Percentiles rank a stretch among this genome's conserved stretches.
phyloP scores from a whole-genome alignment of 805 yeast genomes.

The Yamadazyma sp. region DNA sequence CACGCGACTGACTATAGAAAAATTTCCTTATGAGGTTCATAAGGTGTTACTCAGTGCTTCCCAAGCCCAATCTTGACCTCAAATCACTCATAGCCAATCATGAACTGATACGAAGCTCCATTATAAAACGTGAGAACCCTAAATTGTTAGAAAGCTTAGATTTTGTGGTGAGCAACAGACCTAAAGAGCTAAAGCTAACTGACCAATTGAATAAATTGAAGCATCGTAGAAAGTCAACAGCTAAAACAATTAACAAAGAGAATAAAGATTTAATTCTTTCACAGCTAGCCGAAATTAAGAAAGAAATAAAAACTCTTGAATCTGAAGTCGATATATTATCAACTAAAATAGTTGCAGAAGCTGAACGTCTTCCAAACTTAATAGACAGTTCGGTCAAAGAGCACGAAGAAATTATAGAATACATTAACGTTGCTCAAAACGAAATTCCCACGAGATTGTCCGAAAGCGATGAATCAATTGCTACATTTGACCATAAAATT shows the following conservation, averaged over 20 bases:
- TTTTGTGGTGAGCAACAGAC: constrained; percentile 26
- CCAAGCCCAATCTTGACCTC: constrained; percentile 26
- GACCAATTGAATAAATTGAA: constrained; percentile 26
- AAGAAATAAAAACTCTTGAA: constrained; percentile 28
- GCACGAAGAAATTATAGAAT: constrained; percentile 44
- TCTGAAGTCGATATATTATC: constrained; percentile 27
- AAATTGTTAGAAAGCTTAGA: constrained; percentile 20
- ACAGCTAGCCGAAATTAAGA: constrained; percentile 24
- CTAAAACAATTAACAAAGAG: constrained; percentile 22
- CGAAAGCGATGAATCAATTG: constrained; percentile 2
- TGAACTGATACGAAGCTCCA: constrained; percentile 25
- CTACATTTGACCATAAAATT: constrained; percentile 56
- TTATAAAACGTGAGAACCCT: constrained; percentile 26
- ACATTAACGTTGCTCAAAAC: constrained; percentile 49
- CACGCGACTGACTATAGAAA: too few species aligned
- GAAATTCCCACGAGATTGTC: constrained; percentile 12
- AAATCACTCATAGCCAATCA: constrained; percentile 22
- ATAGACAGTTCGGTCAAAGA: constrained; percentile 48
- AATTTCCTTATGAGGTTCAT: constrained; percentile 8
- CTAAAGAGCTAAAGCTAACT: constrained; percentile 22
- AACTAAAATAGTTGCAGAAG: constrained; percentile 34
- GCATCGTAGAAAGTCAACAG: constrained; percentile 27
- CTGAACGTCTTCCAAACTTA: constrained; percentile 63
- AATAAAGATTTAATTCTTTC: constrained; percentile 14
- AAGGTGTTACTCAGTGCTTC: constrained; percentile 14